Evolutionary conservation across 441 rosid species (phyloP).

Genomic region (Pelargonium myrrhifolium): DNA sequence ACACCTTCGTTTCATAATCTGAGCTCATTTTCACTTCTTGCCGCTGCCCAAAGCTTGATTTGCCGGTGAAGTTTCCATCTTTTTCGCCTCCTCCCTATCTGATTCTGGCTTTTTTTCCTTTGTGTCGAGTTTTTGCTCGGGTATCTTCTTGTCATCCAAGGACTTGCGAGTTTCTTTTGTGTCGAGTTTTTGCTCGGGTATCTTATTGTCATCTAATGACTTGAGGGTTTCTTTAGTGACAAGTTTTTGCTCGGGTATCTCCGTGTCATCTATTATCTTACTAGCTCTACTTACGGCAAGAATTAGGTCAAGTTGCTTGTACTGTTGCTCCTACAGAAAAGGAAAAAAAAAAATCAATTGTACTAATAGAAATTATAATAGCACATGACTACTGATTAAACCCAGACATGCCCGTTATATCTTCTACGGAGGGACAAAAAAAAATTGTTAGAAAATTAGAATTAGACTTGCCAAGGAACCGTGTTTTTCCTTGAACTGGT

Average conservation of each 20-base stretch:
- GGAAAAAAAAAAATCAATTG: background rate
- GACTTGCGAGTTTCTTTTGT: constrained; percentile 20
- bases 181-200: constrained; percentile 26
- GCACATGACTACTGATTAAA: too few species aligned
- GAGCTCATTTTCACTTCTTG: background rate
- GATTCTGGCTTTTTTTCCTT: background rate
- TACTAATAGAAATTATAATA: background rate
- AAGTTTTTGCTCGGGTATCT: constrained; percentile 24
- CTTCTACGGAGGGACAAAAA: too few species aligned
- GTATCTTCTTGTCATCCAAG: background rate
- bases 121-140: background rate
- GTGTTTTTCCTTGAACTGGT: too few species aligned
- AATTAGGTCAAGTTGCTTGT: constrained; percentile 76
- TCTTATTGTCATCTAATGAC: background rate
- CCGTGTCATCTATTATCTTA: constrained; percentile 48
- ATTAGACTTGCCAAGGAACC: too few species aligned
- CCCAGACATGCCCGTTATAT: too few species aligned
- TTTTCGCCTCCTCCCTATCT: background rate
- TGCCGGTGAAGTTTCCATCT: background rate
- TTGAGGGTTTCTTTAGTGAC: constrained; percentile 23
- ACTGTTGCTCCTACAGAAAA: constrained; percentile 69
- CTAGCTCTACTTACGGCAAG: constrained; percentile 65
- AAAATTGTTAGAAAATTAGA: too few species aligned
- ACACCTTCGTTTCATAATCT: background rate
- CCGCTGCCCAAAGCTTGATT: background rate